Evolutionary conservation across 1,284 basidiomycete genomes (phyloP), one percentile per base, ranked within the genome.

Genomic region (Trametes versicolor): DNA sequence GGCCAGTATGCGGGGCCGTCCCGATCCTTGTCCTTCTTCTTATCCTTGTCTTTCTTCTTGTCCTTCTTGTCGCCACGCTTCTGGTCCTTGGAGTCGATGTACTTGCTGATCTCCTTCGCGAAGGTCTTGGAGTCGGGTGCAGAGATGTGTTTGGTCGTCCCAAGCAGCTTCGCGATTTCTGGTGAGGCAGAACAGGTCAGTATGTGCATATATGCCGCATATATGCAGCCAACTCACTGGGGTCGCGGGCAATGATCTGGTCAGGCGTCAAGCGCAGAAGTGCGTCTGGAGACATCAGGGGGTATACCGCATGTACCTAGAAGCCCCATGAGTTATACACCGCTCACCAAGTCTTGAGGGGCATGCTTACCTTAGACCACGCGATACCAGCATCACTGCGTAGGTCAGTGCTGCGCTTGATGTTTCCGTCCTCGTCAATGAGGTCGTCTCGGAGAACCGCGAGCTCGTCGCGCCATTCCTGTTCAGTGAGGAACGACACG

Each of bases 11-110:
- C 86, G 17, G 85, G 80, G 2, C 74, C 78, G 62, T 78, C 71
- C 12, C 69, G 53, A 15, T 67, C 63, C 54, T 75, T 68, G 29
- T 82, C 78, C 19, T 75, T 74, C 60, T 77, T 78, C 63, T 79
- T 80, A 43, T 79, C 74, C 64, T 81, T 81, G 62, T 78, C 74
- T 69, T 81, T 80, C 63, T 75, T 75, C 64, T 76, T 76, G 47
- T 74, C 66, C 59, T 78, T 75, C 68, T 78, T 77, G 60, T 76
- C 78, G 54, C 81, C 81, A 19, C 85, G 80, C 71, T 84, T 85
- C 67, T 83, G 82, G 63, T 89, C 85, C 72, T 87, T 89, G 0
- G 87, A 88, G 70, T 88, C 87, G 63, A 89, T 87, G 69, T 87
- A 90, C 70, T 85, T 86, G n/a, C 77, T 80, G 51, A 90, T 87